These are phyloP conservation scores for Gamarada debralockiae DNA, from an alignment of 495 filamentous ascomycete genomes.

Conservation along the genomic window DNA sequence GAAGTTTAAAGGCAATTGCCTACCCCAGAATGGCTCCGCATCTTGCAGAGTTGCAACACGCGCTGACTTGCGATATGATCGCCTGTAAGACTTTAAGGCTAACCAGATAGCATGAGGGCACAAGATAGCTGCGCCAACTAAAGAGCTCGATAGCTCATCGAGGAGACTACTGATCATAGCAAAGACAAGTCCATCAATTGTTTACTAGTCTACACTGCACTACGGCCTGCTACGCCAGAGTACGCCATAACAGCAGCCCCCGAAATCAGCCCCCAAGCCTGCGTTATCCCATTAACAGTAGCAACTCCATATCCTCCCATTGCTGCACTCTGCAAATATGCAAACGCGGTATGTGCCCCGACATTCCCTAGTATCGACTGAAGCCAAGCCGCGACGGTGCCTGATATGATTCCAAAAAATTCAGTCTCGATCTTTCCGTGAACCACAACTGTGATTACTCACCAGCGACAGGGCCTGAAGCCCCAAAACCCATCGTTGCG, in stretches of 20 bases:
- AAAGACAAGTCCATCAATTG: no score
- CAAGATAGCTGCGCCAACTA: no score
- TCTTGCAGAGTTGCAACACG: no score
- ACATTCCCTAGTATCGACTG: conserved; percentile 25
- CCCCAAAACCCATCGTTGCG: no score
- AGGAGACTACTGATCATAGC: no score
- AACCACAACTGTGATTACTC: conserved; percentile 16
- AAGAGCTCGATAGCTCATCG: no score
- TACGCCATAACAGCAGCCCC: conserved; percentile 6
- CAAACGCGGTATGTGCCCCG: conserved; percentile 27
- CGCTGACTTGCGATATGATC: no score
- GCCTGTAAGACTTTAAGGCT: no score
- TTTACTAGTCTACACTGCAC: neutral
- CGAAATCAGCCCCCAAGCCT: conserved; percentile 13
- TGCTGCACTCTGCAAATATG: conserved; percentile 30
- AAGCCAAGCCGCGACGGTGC: conserved; percentile 24
- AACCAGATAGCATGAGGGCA: no score
- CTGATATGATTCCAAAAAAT: conserved; percentile 15
- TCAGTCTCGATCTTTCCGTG: conserved; percentile 16
- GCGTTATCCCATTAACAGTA: conserved; percentile 18
- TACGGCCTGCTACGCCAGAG: conserved; percentile 9
- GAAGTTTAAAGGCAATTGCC: no score
- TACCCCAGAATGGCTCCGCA: no score
- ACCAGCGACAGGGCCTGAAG: no score
- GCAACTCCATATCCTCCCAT: conserved; percentile 31